Conservation (phyloP, 1,139 yeast genomes). For the Pneumocystis wakefieldiae region DNA sequence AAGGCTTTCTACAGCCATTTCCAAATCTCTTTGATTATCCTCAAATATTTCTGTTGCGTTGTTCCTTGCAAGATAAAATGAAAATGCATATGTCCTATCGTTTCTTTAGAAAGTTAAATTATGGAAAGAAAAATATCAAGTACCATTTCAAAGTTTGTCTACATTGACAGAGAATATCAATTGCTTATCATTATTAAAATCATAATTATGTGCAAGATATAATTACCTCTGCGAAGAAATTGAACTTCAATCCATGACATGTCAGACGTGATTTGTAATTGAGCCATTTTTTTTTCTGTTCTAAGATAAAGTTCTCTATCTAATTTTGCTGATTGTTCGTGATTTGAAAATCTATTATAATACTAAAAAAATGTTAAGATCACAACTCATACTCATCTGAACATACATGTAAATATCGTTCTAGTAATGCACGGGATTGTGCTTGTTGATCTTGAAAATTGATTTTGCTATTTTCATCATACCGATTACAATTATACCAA, state of each 20-base stretch:
- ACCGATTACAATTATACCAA: conserved; percentile 55
- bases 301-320: conserved; percentile 50
- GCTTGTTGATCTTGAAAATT: conserved; percentile 25
- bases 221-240: conserved; percentile 50
- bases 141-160: conserved; percentile 63
- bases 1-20: conserved; percentile 62
- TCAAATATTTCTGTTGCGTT: conserved; percentile 42
- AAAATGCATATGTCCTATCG: conserved; percentile 59
- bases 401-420: conserved; percentile 45
- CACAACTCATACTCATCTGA: background rate
- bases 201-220: background rate
- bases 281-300: conserved; percentile 50
- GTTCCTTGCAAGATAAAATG: conserved; percentile 46
- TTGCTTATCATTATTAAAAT: background rate
- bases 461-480: conserved; percentile 30
- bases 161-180: conserved; percentile 49
- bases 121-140: background rate
- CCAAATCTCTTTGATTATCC: conserved; percentile 55
- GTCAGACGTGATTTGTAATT: conserved; percentile 46
- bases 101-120: background rate
- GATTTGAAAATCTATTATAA: conserved; percentile 60
- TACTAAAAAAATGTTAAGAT: conserved; percentile 22
- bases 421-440: conserved; percentile 31
- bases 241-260: conserved; percentile 87
- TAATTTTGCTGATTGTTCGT: conserved; percentile 61